Base-by-base conservation (phyloP, 768 basidiomycete species). In the Leccinum obscurum region DNA sequence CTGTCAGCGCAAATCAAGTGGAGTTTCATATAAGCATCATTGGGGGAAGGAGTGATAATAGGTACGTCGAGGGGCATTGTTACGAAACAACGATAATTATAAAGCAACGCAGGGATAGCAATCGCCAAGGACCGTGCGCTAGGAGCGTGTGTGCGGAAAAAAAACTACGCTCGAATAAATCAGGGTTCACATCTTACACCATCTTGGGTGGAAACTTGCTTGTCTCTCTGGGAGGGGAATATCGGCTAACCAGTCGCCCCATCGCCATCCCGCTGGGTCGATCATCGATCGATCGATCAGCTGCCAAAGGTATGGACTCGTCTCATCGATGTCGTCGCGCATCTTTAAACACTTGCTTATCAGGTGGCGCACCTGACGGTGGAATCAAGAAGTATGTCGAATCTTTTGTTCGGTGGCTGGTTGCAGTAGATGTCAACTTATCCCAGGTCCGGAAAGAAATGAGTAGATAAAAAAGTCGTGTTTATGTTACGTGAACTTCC, bases 341-440 rank as follows among this genome's bases (percentile, higher is more conserved):
- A 28, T 48, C 30, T 39, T 34, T 64, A 39, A 60, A 14, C 28
- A 39, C 17, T 20, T 32, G 41, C 30, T 41, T 48, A 24, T 51
- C 55, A 91, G 91, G 83, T 62, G 90, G 90, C 22, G 78, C 88
- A 10, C 80, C 86, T 55, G 85, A 84, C 20, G 80, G 83, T 49
- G 90, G 92, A 26, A 92, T 93, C 81, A 93, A 93, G 84, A 93
- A 93, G 92, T 92, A 75, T 67, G 88, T 80, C 28, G 56, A 54
- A 53, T 20, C 20, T 62, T 41, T 51, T 24, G 24, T 41, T 55
- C 26, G 22, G 32, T 48, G 49, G 51, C 49, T 58, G 35, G 59
- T 58, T 52, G 55, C 13, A 39, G 58, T 57, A 22, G 35, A 56
- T 46, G 35, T 50, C 59, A 55, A 62, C 32, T 39, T 28, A 53